Evolutionary conservation across 192 early-diverging fungal genomes (phyloP).

Genomic region (Helicostylum pulchrum): DNA sequence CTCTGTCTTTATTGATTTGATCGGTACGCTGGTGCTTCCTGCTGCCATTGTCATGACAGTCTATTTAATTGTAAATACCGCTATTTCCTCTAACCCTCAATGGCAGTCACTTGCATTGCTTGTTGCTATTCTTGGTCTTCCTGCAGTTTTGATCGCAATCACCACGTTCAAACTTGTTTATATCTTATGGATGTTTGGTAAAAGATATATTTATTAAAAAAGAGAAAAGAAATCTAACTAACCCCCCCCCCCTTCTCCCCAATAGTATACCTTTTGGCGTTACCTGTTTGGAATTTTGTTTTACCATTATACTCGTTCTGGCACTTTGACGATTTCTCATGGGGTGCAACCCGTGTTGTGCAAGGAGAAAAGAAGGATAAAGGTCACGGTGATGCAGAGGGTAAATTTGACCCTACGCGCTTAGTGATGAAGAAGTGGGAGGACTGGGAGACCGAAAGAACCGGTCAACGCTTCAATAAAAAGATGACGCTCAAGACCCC

Average conservation of each 20-base stretch:
- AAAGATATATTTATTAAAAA: conserved; percentile 13
- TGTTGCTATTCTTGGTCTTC: conserved; percentile 78
- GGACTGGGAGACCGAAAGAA: conserved; percentile 56
- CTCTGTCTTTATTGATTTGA: conserved; percentile 67
- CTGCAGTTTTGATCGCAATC: conserved; percentile 86
- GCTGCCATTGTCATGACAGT: conserved; percentile 53
- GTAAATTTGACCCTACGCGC: conserved; percentile 67
- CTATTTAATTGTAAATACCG: conserved; percentile 53
- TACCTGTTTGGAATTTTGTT: conserved; percentile 93
- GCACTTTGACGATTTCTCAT: conserved; percentile 92
- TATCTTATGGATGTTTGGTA: conserved; percentile 82
- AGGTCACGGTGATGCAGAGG: conserved; percentile 68
- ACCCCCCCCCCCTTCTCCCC: neutral
- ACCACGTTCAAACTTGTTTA: conserved; percentile 83
- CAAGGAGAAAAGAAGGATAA: conserved; percentile 65
- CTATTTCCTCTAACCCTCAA: conserved; percentile 27
- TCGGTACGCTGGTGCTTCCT: conserved; percentile 72
- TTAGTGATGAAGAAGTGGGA: conserved; percentile 60
- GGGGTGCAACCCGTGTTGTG: conserved; percentile 78
- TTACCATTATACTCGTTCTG: conserved; percentile 89
- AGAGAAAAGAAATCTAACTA: neutral
- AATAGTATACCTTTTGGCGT: conserved; percentile 73
- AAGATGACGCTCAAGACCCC: conserved; percentile 28
- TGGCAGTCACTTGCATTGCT: conserved; percentile 66
- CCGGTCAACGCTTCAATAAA: conserved; percentile 41